Evolutionary conservation across 2,329 filamentous ascomycete species (phyloP).

Genomic region (Fusarium piperis): DNA sequence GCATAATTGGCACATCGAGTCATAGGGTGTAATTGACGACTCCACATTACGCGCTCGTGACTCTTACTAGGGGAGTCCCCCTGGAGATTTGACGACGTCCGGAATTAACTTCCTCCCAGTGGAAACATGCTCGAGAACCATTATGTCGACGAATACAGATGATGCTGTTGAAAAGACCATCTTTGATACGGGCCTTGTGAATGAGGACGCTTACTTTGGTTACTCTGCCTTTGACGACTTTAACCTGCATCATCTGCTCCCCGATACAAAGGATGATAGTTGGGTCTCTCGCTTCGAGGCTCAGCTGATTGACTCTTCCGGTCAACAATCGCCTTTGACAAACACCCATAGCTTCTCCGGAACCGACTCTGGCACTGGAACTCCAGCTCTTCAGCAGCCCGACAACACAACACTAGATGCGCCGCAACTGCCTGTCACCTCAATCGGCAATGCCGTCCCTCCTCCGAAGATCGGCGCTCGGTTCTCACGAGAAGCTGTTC

Average conservation of each 20-base stretch:
- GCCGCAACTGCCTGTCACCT: not conserved
- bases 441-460: not conserved
- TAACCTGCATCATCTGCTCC: not conserved
- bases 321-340: slow-evolving; percentile 5
- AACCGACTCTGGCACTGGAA: not conserved
- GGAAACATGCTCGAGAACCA: not conserved
- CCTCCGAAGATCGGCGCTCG: slow-evolving; percentile 36
- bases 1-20: not conserved
- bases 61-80: not conserved
- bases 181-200: not conserved
- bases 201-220: not conserved
- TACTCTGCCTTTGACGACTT: not conserved
- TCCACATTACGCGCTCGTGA: not conserved
- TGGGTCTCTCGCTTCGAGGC: slow-evolving; percentile 1
- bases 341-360: not conserved
- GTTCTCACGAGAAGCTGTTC: slow-evolving; percentile 34
- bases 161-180: not conserved
- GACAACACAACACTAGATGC: not conserved
- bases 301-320: not conserved
- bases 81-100: not conserved
- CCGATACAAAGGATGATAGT: slow-evolving; percentile 7
- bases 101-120: not conserved
- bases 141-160: not conserved
- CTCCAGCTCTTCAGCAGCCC: not conserved
- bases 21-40: slow-evolving; percentile 3